phyloP scores from a whole-genome alignment of 805 yeast genomes.

The Lipomyces kockii region DNA sequence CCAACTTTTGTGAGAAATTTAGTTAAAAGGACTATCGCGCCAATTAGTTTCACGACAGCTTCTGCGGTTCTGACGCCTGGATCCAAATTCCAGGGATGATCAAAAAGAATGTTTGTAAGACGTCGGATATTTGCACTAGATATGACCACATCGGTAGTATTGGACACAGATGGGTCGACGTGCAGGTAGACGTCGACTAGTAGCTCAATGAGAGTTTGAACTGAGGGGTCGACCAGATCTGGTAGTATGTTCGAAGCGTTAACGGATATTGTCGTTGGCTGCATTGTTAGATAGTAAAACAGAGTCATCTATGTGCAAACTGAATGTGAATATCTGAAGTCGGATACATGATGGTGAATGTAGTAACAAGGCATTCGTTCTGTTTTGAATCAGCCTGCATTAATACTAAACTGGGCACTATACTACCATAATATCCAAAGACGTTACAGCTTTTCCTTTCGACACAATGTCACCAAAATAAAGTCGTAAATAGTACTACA shows the following conservation, averaged over 20 bases:
- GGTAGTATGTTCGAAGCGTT: not conserved
- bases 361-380: not conserved
- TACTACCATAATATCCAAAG: too few species aligned
- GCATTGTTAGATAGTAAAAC: not conserved
- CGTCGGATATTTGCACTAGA: not conserved
- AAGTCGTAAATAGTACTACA: not conserved
- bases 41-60: constrained; percentile 16
- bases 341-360: not conserved
- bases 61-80: constrained; percentile 10
- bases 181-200: not conserved
- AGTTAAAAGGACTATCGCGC: constrained; percentile 13
- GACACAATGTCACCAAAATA: not conserved
- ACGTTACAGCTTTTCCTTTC: not conserved
- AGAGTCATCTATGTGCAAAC: not conserved
- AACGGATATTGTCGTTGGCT: not conserved
- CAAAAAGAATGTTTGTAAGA: not conserved
- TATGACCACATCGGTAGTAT: not conserved
- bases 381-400: not conserved
- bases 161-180: not conserved
- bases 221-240: constrained; percentile 2
- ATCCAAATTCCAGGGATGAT: constrained; percentile 1
- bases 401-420: not conserved
- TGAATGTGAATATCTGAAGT: not conserved
- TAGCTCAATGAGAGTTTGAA: constrained; percentile 2
- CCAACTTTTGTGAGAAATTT: constrained; percentile 23